Evolutionary conservation across 306 rosid species (phyloP), one percentile per base, ranked within the genome.

Genomic region (Gastrolobium bilobum): DNA sequence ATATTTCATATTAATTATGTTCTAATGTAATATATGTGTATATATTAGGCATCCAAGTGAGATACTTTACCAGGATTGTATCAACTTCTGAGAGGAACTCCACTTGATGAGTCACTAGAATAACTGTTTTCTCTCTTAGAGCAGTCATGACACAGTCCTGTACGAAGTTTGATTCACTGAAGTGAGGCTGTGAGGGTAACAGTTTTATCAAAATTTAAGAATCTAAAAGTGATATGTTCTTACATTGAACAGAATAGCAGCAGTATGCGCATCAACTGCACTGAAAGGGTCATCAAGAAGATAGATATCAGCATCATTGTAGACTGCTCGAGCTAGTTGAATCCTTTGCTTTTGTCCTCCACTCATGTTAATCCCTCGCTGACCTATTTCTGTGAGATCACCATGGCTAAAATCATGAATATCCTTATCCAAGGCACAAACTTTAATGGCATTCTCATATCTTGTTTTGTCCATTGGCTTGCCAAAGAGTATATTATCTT

Each of bases 281-380:
- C 98, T 91, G 67, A 93, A 91, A 53, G 97, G 93, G 46, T 93
- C 97, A 68, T 91, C 94, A 1, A 91, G 90, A 50, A 93, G 92
- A 78, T 91, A 93, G 47, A 91, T 81, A 76, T 93, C 91, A 8
- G 92, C 93, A 73, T 93, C 97, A 52, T 86, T 88, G 77, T 91
- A 91, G 54, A 91, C 90, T 39, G 98, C 97, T 71, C 94, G 78
- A 46, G 97, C 98, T 4, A 91, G 93, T 66, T 90, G 97, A 84
- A 93, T 89, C 86, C 94, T 87, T 54, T 93, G 97, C 83, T 91
- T 93, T 77, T 93, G 98, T 54, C 98, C 98, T 74, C 94, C 98
- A 77, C 98, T 93, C 94, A 93, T 65, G 88, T 93, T 93, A 47
- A 91, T 72, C 68, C 98, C 97, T 88, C 98, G 56, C 85, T 93